Evolutionary conservation across 163 green algal genomes (phyloP).

Genomic region (Botryococcus braunii): DNA sequence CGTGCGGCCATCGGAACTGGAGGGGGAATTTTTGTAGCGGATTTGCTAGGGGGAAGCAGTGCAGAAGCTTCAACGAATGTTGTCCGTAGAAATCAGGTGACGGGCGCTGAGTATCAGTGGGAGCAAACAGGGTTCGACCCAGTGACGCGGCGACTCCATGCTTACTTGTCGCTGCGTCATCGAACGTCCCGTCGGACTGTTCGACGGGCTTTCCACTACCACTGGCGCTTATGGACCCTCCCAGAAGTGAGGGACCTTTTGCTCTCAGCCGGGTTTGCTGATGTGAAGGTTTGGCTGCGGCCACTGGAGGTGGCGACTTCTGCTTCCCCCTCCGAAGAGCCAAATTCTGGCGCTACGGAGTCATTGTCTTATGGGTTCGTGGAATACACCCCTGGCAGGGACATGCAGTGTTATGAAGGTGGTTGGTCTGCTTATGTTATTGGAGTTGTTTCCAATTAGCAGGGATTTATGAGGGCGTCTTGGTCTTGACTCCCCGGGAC

Average conservation of each 20-base stretch:
- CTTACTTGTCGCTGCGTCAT: slow-evolving; percentile 23
- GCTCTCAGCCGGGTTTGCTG: slow-evolving; percentile 26
- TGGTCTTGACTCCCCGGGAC: too few relatives aligned
- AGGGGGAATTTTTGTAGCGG: slow-evolving; percentile 35
- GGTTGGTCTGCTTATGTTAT: too few relatives aligned
- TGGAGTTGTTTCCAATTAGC: too few relatives aligned
- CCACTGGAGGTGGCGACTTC: too few relatives aligned
- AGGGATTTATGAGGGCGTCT: too few relatives aligned
- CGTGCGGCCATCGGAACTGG: slow-evolving; percentile 7
- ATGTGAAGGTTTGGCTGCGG: too few relatives aligned
- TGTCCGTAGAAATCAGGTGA: slow-evolving; percentile 15
- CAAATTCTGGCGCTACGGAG: too few relatives aligned
- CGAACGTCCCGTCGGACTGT: slow-evolving; percentile 12
- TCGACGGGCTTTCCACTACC: slow-evolving; percentile 28
- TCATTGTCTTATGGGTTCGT: too few relatives aligned
- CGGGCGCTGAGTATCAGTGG: slow-evolving; percentile 14
- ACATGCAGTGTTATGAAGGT: too few relatives aligned
- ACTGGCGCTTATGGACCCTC: slow-evolving; percentile 42
- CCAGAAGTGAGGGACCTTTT: slow-evolving; percentile 31
- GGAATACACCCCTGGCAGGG: too few relatives aligned
- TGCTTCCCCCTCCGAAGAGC: too few relatives aligned
- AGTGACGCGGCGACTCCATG: slow-evolving; percentile 25
- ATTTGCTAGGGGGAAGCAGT: slow-evolving; percentile 36
- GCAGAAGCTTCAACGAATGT: slow-evolving; percentile 24
- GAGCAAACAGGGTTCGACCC: slow-evolving; percentile 38